Base-by-base conservation (phyloP, 805 yeast genomes). In the Scheffersomyces lignosus region DNA sequence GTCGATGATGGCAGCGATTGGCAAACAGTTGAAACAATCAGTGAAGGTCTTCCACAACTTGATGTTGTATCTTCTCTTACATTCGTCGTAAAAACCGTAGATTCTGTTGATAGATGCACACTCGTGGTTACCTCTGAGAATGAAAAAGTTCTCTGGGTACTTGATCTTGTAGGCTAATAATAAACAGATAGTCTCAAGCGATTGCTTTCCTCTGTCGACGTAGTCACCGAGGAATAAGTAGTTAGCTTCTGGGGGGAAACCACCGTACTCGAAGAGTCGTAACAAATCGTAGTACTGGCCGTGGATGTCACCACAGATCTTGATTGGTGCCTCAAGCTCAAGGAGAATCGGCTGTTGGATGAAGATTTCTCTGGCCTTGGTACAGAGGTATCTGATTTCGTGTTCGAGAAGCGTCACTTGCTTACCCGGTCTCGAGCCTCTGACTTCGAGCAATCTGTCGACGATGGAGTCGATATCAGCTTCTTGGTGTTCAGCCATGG, bases 21-120 rank as follows among this genome's bases (percentile, higher is more conserved):
- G 99, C 62, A 91, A 77, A 70, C 98, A 91, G 76, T 91, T 91
- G 76, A 91, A 91, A 70, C 98, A 90, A 71, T 91, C 99, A 34
- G 97, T 93, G 62, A 91, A 93, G 10, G 97, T 90, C 70, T 95
- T 95, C 99, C 99, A 91, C 52, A 91, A 84, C 71, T 91, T 91
- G 70, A 93, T 91, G 72, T 90, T 91, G 73, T 90, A 93, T 65
- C 99, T 86, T 74, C 99, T 86, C 64, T 89, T 88, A 73, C 99
- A 91, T 71, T 91, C 99, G 70, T 91, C 99, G 70, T 91, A 91
- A 66, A 91, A 91, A 26, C 99, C 99, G 66, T 91, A 91, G 64
- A 91, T 90, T 71, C 98, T 85, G 71, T 91, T 91, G 62, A 93
- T 91, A 27, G 96, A 87, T 18, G 99, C 99, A 74, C 96, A 87